Base-by-base conservation (phyloP, 1,139 yeast species). In the Fermentozyma sake region DNA sequence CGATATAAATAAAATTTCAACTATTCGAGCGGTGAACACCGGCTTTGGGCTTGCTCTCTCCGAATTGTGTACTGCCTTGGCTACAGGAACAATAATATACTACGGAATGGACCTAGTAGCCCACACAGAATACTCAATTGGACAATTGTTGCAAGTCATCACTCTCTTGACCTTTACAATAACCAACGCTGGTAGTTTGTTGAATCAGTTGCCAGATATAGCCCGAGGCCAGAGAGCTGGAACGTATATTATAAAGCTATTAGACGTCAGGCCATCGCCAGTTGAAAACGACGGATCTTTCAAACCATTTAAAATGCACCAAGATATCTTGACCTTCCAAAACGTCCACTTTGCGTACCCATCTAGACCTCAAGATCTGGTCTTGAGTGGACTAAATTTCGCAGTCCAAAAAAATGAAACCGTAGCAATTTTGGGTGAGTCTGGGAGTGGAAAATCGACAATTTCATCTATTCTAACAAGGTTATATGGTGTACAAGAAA, bases 401-500 rank as follows among this genome's bases (percentile, higher is more conserved):
- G 30, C 35, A 0, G 48, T 85, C 1, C 31, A 44, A 1, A 50
- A 56, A 10, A 70, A 73, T 18, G 71, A 75, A 35, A 63, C 72
- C 1, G 61, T 80, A 20, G 89, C 82, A 1, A 52, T 85, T 4
- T 72, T 78, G 8, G 95, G 95, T 2, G 75, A 69, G 31, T 80
- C 93, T 6, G 95, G 95, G 0, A 70, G 79, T 13, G 95, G 95
- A 1, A 85, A 85, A 52, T 79, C 91, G 1, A 83, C 95, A 0
- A 44, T 84, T 3, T 49, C 72, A 0, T 62, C 69, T 2, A 44
- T 84, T 6, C 39, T 83, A 1, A 55, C 76, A 4, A 62, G 82
- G 25, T 53, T 84, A 6, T 76, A 73, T 41, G 53, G 50, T 4
- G 55, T 61, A 6, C 46, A 56, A 3, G 39, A 52, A 0, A 58